These are phyloP conservation scores for Schizosaccharomyces lindneri DNA, from an alignment of 805 yeast species.

Conservation along the genomic window DNA sequence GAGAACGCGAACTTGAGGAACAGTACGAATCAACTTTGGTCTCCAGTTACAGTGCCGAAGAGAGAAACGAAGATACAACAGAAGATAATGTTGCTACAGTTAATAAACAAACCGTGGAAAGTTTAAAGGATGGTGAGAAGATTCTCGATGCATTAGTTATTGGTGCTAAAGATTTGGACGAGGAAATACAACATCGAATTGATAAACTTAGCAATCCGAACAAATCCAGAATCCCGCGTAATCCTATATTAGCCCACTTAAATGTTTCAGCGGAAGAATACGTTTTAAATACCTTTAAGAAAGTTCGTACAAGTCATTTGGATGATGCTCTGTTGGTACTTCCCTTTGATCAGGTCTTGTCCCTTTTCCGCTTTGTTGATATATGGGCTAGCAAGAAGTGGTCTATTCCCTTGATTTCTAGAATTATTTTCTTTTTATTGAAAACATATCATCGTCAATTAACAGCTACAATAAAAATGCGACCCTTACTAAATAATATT, in stretches of 20 bases:
- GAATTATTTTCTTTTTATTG: conserved; percentile 51
- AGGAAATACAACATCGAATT: conserved; percentile 24
- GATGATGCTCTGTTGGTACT: conserved; percentile 81
- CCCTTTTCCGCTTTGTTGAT: conserved; percentile 46
- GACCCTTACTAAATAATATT: conserved; percentile 38
- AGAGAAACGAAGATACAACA: conserved; percentile 17
- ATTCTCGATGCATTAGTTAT: conserved; percentile 77
- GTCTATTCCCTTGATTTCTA: conserved; percentile 41
- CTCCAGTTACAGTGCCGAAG: conserved; percentile 38
- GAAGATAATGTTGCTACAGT: conserved; percentile 23
- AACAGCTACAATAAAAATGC: conserved; percentile 24
- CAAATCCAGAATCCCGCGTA: conserved; percentile 31
- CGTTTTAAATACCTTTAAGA: conserved; percentile 43
- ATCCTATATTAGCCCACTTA: conserved; percentile 45
- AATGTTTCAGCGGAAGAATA: conserved; percentile 50
- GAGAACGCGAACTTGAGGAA: conserved; percentile 88
- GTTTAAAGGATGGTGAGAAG: conserved; percentile 83
- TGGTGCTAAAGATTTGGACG: conserved; percentile 45
- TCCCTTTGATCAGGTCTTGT: conserved; percentile 63
- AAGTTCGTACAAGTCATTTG: conserved; percentile 59
- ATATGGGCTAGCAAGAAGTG: conserved; percentile 33
- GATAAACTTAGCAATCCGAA: conserved; percentile 22
- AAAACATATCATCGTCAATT: conserved; percentile 57
- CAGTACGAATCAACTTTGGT: conserved; percentile 60
- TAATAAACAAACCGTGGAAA: conserved; percentile 62